Evolutionary conservation across 2,329 filamentous ascomycete genomes (phyloP), one percentile per base, ranked within the genome.

Genomic region (Neobulgaria alba): DNA sequence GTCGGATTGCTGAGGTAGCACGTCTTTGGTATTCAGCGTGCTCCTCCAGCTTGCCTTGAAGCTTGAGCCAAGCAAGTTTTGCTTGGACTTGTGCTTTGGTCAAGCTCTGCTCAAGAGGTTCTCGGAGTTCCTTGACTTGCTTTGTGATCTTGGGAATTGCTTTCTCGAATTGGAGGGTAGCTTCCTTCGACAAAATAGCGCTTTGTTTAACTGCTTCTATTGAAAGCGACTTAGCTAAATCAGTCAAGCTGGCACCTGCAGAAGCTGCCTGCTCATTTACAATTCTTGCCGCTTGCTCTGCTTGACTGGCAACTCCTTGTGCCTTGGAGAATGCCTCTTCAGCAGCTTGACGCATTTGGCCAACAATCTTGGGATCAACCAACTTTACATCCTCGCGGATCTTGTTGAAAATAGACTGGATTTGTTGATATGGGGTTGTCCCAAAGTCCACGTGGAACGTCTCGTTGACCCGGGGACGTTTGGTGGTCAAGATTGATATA

Each of bases 371-470:
- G 20, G 48, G 37, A 46, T 51, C 46, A 16, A 48, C 17, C 10
- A 47, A 26, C 15, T 31, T 38, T 10, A 33, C 37, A 21, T 55
- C 48, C 10, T 54, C 43, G 2, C 49, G 45, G 20, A 56, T 37
- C 30, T 50, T 54, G 19, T 50, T 45, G 26, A 57, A 19, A 10
- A 57, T 36, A 34, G 40, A 45, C 37, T 58, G 54, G 42, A 51
- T 48, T 33, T 42, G 38, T 30, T 54, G 54, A 33, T 45, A 46
- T 31, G 50, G 20, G 30, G 45, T 48, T 2, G 48, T 51, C 19
- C 75, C 73, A 57, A 82, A 77, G 55, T 79, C 71, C 20, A 82
- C 61, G 29, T 70, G 67, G 56, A 80, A 75, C 0, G 71, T 72
- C 60, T 80, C 75, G 52, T 74, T 74, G 47, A 80, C 67, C 57